Evolutionary conservation across 2,329 filamentous ascomycete species (phyloP), one percentile per base, ranked within the genome.

Genomic region (Penicillium sp.): DNA sequence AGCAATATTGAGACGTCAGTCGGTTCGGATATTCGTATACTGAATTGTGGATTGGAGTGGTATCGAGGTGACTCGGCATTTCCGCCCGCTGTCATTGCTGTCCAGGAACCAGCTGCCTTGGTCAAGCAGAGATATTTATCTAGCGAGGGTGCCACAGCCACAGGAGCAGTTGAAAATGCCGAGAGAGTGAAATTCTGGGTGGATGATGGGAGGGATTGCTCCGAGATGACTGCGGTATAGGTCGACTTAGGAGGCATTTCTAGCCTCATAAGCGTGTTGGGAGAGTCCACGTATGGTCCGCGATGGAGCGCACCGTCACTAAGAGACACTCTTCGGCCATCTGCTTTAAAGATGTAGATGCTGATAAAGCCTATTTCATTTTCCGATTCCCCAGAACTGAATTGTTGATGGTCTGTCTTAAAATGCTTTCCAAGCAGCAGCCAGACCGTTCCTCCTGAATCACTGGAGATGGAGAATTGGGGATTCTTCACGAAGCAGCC

Each of bases 281-380:
- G 91, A 2, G 92, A 95, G 73, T 97, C 93, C 33, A 97, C 91
- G 60, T 90, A 96, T n/a, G 90, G 89, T 0, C 88, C 89, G 35
- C 88, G 85, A 64, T 90, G 85, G 0, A 89, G 72, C 25, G 86
- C 83, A 7, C 85, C 84, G 53, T 93, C 89, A 50, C 85, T 86
- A 14, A 94, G 79, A 61, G 90, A 87, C 0, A 97, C 86, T 46
- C 86, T 83, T 35, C 85, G 80, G 2, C 93, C 92, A 37, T 81
- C 70, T 30, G 84, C 84, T 17, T 88, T 81, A 69, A 93, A 97
- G 0, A 94, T 81, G 56, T 91, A 91, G 26, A 99, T 82, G 64
- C 89, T 90, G 75, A 96, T 96, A 73, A 91, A 97, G 0, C 92
- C 93, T 25, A 86, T 80, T 59, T 82, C 72, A n/a, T 69, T 70